Conservation (phyloP, 1,139 yeast genomes). For the Geotrichum bryndzae region DNA sequence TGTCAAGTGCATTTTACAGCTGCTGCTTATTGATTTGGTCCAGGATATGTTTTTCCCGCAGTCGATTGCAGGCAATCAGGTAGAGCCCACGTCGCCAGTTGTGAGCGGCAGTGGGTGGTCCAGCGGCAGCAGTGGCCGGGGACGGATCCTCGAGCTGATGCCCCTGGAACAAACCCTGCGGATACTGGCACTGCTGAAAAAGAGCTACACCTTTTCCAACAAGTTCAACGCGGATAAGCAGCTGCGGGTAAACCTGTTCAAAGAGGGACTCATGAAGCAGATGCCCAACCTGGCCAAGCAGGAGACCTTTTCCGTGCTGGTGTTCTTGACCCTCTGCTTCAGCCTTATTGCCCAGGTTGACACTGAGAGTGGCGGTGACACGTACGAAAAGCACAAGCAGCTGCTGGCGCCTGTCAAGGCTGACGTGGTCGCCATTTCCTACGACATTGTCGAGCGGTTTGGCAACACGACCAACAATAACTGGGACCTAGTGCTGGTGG, state of each 20-base stretch:
- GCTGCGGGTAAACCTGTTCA: conserved; percentile 77
- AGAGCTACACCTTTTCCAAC: conserved; percentile 76
- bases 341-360: neutral
- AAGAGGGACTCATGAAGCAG: conserved; percentile 87
- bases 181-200: conserved; percentile 54
- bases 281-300: conserved; percentile 87
- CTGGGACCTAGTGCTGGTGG: conserved; percentile 90
- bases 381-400: neutral
- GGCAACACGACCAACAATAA: conserved; percentile 39
- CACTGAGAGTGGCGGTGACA: neutral
- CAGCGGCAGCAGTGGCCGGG: conserved; percentile 8
- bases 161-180: conserved; percentile 60
- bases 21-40: conserved; percentile 79
- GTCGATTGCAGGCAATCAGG: conserved; percentile 32
- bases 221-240: conserved; percentile 86
- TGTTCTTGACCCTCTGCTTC: conserved; percentile 42
- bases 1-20: conserved; percentile 84
- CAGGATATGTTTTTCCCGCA: conserved; percentile 68
- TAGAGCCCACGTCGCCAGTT: neutral
- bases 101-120: neutral
- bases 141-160: conserved; percentile 55
- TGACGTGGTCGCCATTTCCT: neutral
- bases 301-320: conserved; percentile 82
- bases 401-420: neutral
- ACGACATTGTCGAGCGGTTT: conserved; percentile 36